Conservation (phyloP, 202 grass and related monocot genomes). For the Cymbopogon flexuosus region DNA sequence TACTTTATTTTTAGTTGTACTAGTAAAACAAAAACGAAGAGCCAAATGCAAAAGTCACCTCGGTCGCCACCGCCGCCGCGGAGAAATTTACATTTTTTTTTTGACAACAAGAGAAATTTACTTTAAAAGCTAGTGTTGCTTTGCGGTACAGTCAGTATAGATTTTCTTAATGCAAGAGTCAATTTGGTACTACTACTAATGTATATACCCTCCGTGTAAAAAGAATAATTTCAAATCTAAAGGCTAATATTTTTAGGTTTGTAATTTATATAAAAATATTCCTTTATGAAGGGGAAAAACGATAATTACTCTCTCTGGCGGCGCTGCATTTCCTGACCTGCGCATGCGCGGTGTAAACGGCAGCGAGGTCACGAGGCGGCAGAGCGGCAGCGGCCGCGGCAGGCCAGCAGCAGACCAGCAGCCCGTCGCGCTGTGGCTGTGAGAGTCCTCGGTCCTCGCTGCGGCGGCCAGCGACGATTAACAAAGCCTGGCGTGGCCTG, state of each 20-base stretch:
- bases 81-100: too few species aligned
- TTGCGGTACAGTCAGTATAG: neutral
- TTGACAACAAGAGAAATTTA: too few species aligned
- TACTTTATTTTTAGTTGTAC: neutral
- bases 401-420: neutral
- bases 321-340: neutral
- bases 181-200: neutral
- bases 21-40: neutral
- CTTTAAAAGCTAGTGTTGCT: neutral
- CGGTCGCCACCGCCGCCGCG: neutral
- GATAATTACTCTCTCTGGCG: neutral
- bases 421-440: neutral
- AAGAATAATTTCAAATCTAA: too few species aligned
- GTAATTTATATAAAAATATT: too few species aligned
- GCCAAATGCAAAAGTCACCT: slow-evolving; percentile 1
- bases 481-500: neutral
- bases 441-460: neutral
- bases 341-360: too few species aligned
- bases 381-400: neutral
- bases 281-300: too few species aligned
- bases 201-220: too few species aligned
- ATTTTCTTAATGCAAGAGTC: neutral
- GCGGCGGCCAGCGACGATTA: neutral
- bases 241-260: too few species aligned
- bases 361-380: too few species aligned